Base-by-base conservation (phyloP, 805 yeast genomes). In the Cephaloascus fragrans region DNA sequence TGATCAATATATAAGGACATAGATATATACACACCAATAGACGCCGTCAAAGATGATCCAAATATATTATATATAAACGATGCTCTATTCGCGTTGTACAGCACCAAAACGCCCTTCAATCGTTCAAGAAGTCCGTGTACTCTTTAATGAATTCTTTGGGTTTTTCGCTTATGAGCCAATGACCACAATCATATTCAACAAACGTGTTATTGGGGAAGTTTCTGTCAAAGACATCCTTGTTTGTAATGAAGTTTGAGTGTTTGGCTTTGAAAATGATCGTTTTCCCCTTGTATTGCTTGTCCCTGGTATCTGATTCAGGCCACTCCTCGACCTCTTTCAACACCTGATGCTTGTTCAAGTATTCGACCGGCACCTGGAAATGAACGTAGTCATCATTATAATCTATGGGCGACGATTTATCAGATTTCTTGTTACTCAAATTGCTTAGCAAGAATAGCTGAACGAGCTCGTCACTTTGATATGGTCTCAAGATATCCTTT, bases 191-290 rank as follows among this genome's bases (percentile, higher is more conserved):
- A 26, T 52, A 55, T 19, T 49, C 50, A 18, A 44, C 47, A 16
- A 38, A 32, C 14, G 37, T 26, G 12, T 49, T 23, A 26, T 55
- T 28, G n/a, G 55, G 31, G 45, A 62, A 64, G 42, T 56, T 56
- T 4, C 37, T 34, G 1, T 50, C 47, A 39, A 62, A 63, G 9
- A 39, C 51, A 8, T 23, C 28, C 12, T 8, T 23, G 2, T 17
- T 20, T 3, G 38, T 38, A 14, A 76, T 62, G 40, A 75, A 69
- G 0, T 53, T 49, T 2, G 78, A 71, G 14, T 58, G 41, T 15
- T 51, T 40, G 3, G 72, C 80, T 40, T 64, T 62, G 49, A 75
- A 53, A 37, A 75, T 66, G 33, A 70, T 44, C 2, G 67, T 62
- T 1, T 69, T 67, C 20, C 55, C 55, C 3, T 41, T 36, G 47